These are phyloP conservation scores for Verticillium longisporum DNA, from an alignment of 2,329 filamentous ascomycete genomes.

Conservation along the genomic window DNA sequence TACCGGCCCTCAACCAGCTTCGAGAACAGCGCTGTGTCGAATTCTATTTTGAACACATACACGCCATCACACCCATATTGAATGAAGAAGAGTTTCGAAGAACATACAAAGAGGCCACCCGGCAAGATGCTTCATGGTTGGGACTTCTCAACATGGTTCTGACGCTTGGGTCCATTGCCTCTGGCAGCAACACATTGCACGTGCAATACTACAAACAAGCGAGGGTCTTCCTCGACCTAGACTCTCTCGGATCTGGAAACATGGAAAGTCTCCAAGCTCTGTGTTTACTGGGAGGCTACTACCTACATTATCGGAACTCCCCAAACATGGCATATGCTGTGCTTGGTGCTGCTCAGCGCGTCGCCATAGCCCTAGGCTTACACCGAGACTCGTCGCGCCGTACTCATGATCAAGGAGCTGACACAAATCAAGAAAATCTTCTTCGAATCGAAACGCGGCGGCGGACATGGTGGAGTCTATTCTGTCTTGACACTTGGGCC, in stretches of 20 bases:
- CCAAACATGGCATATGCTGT: constrained; percentile 16
- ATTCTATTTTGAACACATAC: constrained; percentile 55
- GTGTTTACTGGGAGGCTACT: constrained; percentile 14
- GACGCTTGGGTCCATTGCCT: constrained; percentile 53
- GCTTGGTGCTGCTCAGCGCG: constrained; percentile 12
- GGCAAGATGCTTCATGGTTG: constrained; percentile 52
- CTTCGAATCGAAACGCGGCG: constrained; percentile 23
- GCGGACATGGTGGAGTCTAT: constrained; percentile 35
- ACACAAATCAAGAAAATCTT: background rate
- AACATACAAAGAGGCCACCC: constrained; percentile 24
- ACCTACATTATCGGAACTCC: constrained; percentile 15
- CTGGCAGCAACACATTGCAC: constrained; percentile 47
- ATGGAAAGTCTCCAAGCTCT: constrained; percentile 15
- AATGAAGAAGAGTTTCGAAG: constrained; percentile 49
- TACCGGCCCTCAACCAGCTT: constrained; percentile 29
- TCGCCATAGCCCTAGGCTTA: constrained; percentile 13
- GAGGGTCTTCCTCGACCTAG: constrained; percentile 44
- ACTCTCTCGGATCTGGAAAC: constrained; percentile 41
- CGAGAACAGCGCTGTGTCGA: constrained; percentile 39
- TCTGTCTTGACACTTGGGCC: constrained; percentile 34
- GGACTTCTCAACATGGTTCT: constrained; percentile 57
- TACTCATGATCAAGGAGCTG: background rate
- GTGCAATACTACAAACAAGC: constrained; percentile 50
- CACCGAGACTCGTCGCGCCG: constrained; percentile 8
- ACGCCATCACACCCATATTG: constrained; percentile 52